These are phyloP conservation scores for Steccherinum ochraceum DNA, from an alignment of 768 basidiomycete genomes.

Conservation along the genomic window DNA sequence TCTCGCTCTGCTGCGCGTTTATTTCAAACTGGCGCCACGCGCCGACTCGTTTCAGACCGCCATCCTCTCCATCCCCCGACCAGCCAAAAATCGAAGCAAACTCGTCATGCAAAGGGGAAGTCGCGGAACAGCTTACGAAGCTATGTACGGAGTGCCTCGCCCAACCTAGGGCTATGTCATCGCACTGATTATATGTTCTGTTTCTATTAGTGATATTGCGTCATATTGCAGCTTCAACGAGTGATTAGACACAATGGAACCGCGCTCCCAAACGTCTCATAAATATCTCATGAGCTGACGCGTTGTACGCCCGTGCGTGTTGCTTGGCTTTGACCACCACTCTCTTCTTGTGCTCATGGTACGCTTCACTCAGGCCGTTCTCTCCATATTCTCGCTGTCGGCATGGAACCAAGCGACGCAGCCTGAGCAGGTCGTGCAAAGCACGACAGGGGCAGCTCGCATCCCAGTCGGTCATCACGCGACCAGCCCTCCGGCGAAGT, in stretches of 20 bases:
- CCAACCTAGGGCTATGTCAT: no score
- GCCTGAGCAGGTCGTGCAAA: conserved; percentile 1
- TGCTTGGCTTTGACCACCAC: background rate
- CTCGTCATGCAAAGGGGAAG: no score
- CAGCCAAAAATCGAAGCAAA: no score
- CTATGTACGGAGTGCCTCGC: no score
- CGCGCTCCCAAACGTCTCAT: background rate
- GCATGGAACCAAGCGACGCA: background rate
- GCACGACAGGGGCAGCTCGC: background rate
- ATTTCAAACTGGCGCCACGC: no score
- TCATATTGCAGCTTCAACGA: conserved; percentile 13
- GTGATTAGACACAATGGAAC: conserved; percentile 11
- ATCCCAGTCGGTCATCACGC: background rate
- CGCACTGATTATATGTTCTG: no score
- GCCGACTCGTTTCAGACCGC: no score
- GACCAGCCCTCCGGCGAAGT: conserved; percentile 26
- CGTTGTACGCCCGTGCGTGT: background rate
- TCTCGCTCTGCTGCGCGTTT: no score
- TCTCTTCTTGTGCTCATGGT: conserved; percentile 12
- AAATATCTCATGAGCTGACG: background rate
- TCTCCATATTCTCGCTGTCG: conserved; percentile 12
- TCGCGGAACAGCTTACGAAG: no score
- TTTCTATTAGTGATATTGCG: conserved; percentile 12
- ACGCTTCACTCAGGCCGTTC: conserved; percentile 7
- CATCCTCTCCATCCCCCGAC: no score